Evolutionary conservation across 805 yeast species (phyloP), one percentile per base, ranked within the genome.

Genomic region (Ogataea kodamae): DNA sequence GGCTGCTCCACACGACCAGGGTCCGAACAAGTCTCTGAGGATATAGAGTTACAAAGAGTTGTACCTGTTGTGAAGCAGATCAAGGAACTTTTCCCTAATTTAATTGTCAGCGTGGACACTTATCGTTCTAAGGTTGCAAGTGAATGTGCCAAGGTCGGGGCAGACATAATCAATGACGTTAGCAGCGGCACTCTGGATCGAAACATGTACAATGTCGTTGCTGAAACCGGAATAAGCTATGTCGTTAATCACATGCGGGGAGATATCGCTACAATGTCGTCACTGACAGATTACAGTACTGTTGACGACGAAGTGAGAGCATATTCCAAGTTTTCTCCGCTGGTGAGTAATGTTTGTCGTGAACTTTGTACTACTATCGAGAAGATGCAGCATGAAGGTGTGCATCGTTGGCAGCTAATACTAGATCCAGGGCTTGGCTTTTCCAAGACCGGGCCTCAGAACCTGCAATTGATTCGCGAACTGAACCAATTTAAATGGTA

Each of bases 361-460:
- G 98, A 92, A 55, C 60, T 90, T 32, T 63, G 77, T 6, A 44
- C 46, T 3, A 73, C 76, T 35, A 67, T 87, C 18, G 46, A 57
- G 0, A 67, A 62, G 35, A 95, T 95, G 9, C 60, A 73, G 26
- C 49, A 46, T 1, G 62, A 57, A 0, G 96, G 96, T 4, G 76
- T 90, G 1, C 67, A 70, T 39, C 77, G 90, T 57, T 92, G 96
- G 96, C 97, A 92, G 59, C 64, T 92, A 3, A 76, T 92, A 11
- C 51, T 88, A 4, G 99, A 92, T 55, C 98, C 99, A 1, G 98
- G 98, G 2, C 61, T 92, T 25, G 98, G 99, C 2, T 92, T 92
- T 60, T 97, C 97, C n/a, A 92, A 92, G 56, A 71, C 69, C 33
- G 48, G 70, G n/a, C 45, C 54, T 6, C 95, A 89, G 51, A 90